These are phyloP conservation scores for Phylloporus sp. DNA, from an alignment of 768 basidiomycete species.

Conservation along the genomic window DNA sequence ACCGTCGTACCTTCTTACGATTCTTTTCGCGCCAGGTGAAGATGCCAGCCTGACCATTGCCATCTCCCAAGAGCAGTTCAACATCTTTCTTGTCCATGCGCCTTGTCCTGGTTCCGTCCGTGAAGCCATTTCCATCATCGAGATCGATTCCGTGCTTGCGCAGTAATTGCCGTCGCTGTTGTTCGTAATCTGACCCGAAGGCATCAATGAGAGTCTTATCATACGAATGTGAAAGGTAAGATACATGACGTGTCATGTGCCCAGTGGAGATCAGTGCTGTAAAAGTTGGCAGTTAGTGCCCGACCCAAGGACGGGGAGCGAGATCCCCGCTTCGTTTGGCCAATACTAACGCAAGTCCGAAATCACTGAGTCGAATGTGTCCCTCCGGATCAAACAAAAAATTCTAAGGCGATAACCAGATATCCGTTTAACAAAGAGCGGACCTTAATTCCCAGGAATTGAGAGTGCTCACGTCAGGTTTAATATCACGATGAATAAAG, in stretches of 20 bases:
- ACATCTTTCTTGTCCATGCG: conserved; percentile 80
- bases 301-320: conserved; percentile 9
- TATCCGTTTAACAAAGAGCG: conserved; percentile 22
- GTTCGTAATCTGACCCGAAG: conserved; percentile 73
- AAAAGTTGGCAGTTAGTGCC: conserved; percentile 19
- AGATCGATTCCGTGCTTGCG: conserved; percentile 95
- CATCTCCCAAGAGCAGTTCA: conserved; percentile 80
- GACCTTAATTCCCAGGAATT: conserved; percentile 28
- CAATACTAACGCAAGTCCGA: conserved; percentile 84
- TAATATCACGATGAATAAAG: conserved; percentile 98
- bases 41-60: conserved; percentile 74
- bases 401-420: conserved; percentile 53
- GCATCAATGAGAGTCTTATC: conserved; percentile 13
- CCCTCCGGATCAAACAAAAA: conserved; percentile 93
- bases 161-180: conserved; percentile 83
- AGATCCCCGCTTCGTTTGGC: conserved; percentile 23
- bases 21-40: conserved; percentile 97
- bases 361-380: conserved; percentile 93
- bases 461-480: conserved; percentile 69
- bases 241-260: conserved; percentile 91
- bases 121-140: conserved; percentile 64
- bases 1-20: conserved; percentile 67
- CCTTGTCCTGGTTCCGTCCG: conserved; percentile 69
- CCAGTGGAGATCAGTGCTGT: conserved; percentile 91
- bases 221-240: conserved; percentile 11